Percentiles rank a stretch among this genome's conserved stretches.
phyloP scores from a whole-genome alignment of 768 basidiomycete genomes.

The Cystofilobasidium bisporidii region DNA sequence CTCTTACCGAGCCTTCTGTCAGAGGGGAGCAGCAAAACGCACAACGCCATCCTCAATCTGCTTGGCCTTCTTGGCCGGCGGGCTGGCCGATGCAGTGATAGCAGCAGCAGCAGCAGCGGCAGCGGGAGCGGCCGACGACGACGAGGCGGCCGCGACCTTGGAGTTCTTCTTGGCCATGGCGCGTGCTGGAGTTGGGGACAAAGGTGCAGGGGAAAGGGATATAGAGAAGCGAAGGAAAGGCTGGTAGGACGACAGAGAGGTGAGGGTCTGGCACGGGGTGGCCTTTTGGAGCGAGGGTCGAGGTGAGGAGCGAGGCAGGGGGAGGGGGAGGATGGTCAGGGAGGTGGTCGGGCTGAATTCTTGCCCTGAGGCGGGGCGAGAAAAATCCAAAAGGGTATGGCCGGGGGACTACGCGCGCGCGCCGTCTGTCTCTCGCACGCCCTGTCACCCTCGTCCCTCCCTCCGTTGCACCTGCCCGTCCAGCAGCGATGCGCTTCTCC shows the following conservation, averaged over 20 bases:
- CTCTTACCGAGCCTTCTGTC: too few relatives aligned
- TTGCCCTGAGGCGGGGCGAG: too few relatives aligned
- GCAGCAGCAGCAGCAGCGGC: too few relatives aligned
- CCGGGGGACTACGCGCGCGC: too few relatives aligned
- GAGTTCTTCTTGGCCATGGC: slow-evolving; percentile 15
- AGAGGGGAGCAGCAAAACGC: too few relatives aligned
- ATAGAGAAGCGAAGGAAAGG: neutral
- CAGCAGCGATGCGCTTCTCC: neutral
- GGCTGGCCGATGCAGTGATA: neutral
- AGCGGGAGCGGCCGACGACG: neutral
- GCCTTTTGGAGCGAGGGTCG: too few relatives aligned
- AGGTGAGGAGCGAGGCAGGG: too few relatives aligned
- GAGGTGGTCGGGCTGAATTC: too few relatives aligned
- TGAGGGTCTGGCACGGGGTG: neutral
- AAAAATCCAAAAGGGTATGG: too few relatives aligned
- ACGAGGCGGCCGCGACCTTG: neutral
- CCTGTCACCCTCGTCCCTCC: too few relatives aligned
- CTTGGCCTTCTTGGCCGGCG: slow-evolving; percentile 4
- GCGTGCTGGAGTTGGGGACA: neutral
- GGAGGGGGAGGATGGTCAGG: too few relatives aligned
- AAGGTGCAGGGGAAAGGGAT: neutral
- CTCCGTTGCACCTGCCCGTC: neutral
- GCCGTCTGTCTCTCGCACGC: too few relatives aligned
- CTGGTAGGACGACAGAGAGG: neutral
- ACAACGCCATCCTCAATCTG: neutral